Conservation (phyloP, 371 early-diverging fungal genomes). For the Phascolomyces articulosus region DNA sequence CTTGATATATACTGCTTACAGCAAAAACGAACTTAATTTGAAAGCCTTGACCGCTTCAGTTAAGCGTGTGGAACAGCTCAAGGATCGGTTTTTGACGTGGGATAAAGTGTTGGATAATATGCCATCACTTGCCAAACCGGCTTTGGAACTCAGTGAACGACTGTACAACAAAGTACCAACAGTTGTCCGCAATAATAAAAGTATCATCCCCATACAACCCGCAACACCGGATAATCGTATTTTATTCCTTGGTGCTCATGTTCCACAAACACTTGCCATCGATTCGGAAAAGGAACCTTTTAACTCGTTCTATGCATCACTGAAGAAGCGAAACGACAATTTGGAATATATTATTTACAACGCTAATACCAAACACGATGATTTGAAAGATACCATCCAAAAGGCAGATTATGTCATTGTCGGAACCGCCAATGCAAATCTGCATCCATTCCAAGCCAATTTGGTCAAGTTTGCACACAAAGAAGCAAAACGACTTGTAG, state of each 20-base stretch:
- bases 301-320: conserved; percentile 33
- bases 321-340: conserved; percentile 31
- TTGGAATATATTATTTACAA: conserved; percentile 34
- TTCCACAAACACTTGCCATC: conserved; percentile 47
- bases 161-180: conserved; percentile 45
- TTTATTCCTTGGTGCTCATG: conserved; percentile 45
- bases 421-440: conserved; percentile 52
- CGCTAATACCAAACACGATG: conserved; percentile 15
- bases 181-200: conserved; percentile 30
- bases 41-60: conserved; percentile 22
- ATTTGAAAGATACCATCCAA: conserved; percentile 19
- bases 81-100: conserved; percentile 42
- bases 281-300: conserved; percentile 53
- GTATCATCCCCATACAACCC: conserved; percentile 30
- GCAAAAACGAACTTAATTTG: conserved; percentile 8
- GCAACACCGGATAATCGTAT: conserved; percentile 20
- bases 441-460: conserved; percentile 42
- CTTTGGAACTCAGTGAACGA: conserved; percentile 22
- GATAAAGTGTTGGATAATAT: conserved; percentile 18
- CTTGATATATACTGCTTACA: conserved; percentile 20
- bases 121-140: neutral
- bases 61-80: conserved; percentile 35
- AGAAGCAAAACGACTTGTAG: conserved; percentile 27
- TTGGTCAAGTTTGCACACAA: conserved; percentile 33
- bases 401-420: conserved; percentile 36